Base-by-base conservation (phyloP, 805 yeast genomes). In the Yamadazyma philogaea region DNA sequence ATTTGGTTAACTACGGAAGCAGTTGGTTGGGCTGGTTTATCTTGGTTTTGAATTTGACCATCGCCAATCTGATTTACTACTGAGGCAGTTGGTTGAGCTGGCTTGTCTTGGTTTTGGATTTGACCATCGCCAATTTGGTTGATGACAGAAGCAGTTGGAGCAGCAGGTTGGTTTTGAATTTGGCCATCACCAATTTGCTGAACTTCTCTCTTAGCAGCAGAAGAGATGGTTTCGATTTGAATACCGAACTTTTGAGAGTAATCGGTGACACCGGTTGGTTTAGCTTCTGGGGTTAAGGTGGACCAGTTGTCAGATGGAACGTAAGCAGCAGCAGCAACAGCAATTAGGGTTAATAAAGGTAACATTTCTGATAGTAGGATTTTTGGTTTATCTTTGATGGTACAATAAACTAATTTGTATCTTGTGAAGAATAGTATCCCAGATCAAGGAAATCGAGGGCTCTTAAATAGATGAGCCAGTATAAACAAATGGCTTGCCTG, bases 251-350 rank as follows among this genome's bases (percentile, higher is more conserved):
- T 58, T 37, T 66, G 61, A 32, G 76, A 46, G 72, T 76, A 77
- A 53, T 78, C 78, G 37, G 86, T 77, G 39, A 73, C 32, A 34
- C 48, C 52, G 8, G 78, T 51, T 46, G 73, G 72, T 36, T 74
- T 56, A 37, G 75, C 77, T 32, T 62, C 44, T 52, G 93, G 90
- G 30, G 89, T 82, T 62, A 84, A 72, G 42, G 88, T 81, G 42
- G 84, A 63, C 85, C 85, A 84, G 54, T 83, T 80, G 46, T 78
- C 82, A 41, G 80, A 62, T 48, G 84, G 85, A 51, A 79, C 77
- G 52, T 76, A 76, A 45, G 87, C 87, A 39, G 84, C 83, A 39
- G 72, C 40, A 26, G 81, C 70, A 14, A 41, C 34, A 17, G 51
- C 48, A 21, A 44, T 30, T 16, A 46, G 36, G 34, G 39, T 40